Base-by-base conservation (phyloP, 805 yeast genomes). In the Kodamaea neixiangensis region DNA sequence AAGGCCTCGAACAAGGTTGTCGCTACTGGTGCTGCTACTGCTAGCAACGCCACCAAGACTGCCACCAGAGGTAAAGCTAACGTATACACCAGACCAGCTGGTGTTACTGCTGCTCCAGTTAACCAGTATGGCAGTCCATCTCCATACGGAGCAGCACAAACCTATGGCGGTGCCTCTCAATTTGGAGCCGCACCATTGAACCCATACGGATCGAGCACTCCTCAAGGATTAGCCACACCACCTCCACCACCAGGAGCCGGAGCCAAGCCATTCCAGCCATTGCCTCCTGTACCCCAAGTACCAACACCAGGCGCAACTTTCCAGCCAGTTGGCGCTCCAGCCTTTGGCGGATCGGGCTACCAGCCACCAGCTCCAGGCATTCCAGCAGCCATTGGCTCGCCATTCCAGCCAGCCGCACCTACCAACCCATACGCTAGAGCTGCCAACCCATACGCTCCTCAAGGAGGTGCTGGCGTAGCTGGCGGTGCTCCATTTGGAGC, bases 1-100 rank as follows among this genome's bases (percentile, higher is more conserved):
- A 83, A 81, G 58, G 96, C 96, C 6, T 75, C 83, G 13, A 31
- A 31, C 14, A 19, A 78, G 78, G 44, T 66, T 10, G 10, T 3
- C 5, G 31, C 31, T 5, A 25, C 10, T 25, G 11, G 7, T 7
- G 11, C 68, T 4, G 43, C 64, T 5, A 54, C 53, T 31, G 49
- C 57, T 37, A 52, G 58, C 54, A 44, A 58, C 66, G 54, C 44
- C 18, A 18, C 44, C 17, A 21, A 43, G 13, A 19, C 51, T 35
- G 37, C 48, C 14, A 20, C 22, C 15, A 38, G 38, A 25, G 13
- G 22, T 14, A 40, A 35, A 10, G 14, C 46, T 22, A 44, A 47
- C 19, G 34, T 41, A 19, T 44, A 42, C 19, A 43, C 44, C 2
- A 44, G 47, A 18, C 21, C 45, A 22, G 31, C 39, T 25, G 14